Conservation (phyloP, 495 filamentous ascomycete genomes). For the Xylaria acuta region DNA sequence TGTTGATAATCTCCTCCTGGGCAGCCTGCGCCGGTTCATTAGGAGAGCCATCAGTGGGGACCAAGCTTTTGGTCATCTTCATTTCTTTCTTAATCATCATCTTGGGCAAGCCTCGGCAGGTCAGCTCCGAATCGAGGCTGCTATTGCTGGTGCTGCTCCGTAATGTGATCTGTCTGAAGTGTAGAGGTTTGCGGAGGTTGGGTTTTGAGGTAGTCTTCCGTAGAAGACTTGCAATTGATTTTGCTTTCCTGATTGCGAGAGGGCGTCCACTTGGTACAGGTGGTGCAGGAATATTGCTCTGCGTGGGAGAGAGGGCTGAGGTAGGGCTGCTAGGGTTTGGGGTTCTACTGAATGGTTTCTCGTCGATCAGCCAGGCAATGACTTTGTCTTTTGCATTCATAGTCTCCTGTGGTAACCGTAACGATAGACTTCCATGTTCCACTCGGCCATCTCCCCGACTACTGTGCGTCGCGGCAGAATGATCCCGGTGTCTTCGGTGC, state of each 20-base stretch:
- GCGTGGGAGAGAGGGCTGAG: not conserved
- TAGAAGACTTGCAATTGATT: constrained; percentile 17
- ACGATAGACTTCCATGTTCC: constrained; percentile 11
- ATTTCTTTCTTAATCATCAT: constrained; percentile 27
- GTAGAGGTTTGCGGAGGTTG: not conserved
- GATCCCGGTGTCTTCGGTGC: not conserved
- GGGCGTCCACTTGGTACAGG: constrained; percentile 17
- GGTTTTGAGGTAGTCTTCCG: constrained; percentile 3
- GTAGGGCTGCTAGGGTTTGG: not conserved
- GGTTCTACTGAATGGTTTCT: not conserved
- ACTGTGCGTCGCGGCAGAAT: not conserved
- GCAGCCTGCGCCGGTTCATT: not conserved
- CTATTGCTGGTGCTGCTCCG: constrained; percentile 10
- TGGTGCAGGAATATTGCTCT: not conserved
- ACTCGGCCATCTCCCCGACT: not conserved
- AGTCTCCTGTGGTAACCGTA: constrained; percentile 1
- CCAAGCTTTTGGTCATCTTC: not conserved
- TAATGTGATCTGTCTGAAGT: constrained; percentile 4
- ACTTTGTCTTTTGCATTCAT: constrained; percentile 6
- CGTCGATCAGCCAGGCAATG: not conserved
- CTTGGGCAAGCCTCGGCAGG: constrained; percentile 32
- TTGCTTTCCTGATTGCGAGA: constrained; percentile 5
- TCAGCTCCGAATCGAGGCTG: constrained; percentile 34
- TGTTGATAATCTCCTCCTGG: constrained; percentile 19
- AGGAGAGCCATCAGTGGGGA: not conserved